phyloP scores from a whole-genome alignment of 371 early-diverging fungal genomes.

The Ordospora pajunii region DNA sequence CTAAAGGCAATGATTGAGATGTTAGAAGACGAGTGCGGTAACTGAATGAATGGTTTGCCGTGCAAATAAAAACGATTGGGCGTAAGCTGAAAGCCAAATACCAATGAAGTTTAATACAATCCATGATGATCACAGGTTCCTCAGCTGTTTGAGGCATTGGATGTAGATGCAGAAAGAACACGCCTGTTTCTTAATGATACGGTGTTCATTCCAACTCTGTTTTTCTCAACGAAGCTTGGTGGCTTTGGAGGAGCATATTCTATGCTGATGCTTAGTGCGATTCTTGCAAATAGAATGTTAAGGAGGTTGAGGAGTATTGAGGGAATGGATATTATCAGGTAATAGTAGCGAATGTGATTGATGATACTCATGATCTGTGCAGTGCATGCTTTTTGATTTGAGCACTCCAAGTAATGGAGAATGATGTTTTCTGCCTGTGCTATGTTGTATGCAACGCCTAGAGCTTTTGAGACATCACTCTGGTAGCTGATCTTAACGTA shows the following conservation, averaged over 20 bases:
- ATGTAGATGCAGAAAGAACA: not conserved
- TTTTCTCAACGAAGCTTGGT: conserved; percentile 18
- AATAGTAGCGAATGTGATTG: not conserved
- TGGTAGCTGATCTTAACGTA: conserved; percentile 8
- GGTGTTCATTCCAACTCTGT: conserved; percentile 25
- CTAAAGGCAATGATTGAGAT: conserved; percentile 8
- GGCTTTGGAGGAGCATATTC: not conserved
- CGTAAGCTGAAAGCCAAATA: too few relatives aligned
- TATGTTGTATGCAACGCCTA: not conserved
- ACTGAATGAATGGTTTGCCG: not conserved
- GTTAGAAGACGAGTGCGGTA: not conserved
- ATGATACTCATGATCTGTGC: not conserved
- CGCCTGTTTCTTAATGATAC: conserved; percentile 19
- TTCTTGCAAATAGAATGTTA: conserved; percentile 14
- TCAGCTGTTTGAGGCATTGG: not conserved
- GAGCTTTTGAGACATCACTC: not conserved
- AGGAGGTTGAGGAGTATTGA: conserved; percentile 18
- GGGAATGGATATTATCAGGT: not conserved
- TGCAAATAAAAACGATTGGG: not conserved
- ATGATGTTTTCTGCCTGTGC: not conserved
- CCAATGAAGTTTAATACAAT: conserved; percentile 6
- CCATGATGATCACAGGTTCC: not conserved
- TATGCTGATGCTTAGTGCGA: conserved; percentile 12
- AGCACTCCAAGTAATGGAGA: not conserved
- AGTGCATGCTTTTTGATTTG: not conserved